Percentiles rank a stretch among this genome's conserved stretches.
These are phyloP conservation scores for Jaltomata sinuosa DNA, from an alignment of 257 asterid species.

Conservation along the genomic window DNA sequence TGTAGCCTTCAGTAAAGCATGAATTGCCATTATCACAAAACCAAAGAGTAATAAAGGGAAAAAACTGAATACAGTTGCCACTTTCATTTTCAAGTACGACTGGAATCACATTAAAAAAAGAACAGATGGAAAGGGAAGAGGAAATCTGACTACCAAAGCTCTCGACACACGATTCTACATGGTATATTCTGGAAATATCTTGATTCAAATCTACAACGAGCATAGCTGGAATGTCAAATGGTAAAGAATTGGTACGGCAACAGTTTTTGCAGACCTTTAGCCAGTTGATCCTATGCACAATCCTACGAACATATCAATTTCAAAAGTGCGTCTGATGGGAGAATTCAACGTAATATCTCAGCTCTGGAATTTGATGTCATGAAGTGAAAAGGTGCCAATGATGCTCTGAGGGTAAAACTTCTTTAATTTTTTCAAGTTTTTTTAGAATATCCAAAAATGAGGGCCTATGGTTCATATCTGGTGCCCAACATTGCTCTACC, in stretches of 20 bases:
- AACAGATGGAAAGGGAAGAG: background rate
- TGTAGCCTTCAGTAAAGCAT: background rate
- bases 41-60: background rate
- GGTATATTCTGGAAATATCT: background rate
- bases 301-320: background rate
- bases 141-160: background rate
- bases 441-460: slow-evolving; percentile 76
- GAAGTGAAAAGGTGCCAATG: slow-evolving; percentile 61
- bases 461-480: slow-evolving; percentile 78
- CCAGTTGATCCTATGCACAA: slow-evolving; percentile 14
- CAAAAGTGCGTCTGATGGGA: background rate
- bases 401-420: slow-evolving; percentile 38
- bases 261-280: background rate
- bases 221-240: background rate
- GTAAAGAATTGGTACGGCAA: background rate
- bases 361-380: slow-evolving; percentile 3
- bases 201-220: background rate
- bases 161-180: background rate
- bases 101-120: background rate
- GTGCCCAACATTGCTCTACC: slow-evolving; percentile 73
- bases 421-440: slow-evolving; percentile 68
- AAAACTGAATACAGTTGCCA: background rate
- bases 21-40: background rate
- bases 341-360: background rate
- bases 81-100: background rate